Conservation (phyloP, 192 early-diverging fungal genomes). For the Linnemannia hyalina region DNA sequence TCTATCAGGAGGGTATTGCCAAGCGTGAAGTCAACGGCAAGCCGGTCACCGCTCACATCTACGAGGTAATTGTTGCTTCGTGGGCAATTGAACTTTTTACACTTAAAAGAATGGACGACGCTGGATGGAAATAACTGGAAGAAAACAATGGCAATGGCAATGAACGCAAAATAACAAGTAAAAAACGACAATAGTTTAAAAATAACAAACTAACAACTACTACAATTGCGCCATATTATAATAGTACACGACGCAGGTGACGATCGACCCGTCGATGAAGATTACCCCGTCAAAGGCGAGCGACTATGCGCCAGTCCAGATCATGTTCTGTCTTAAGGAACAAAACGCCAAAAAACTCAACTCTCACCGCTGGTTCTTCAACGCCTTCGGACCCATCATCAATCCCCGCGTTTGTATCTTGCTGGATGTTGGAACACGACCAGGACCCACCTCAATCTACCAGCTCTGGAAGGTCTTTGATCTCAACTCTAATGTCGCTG, state of each 20-base stretch:
- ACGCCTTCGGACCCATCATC: slow-evolving; percentile 74
- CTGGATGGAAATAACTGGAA: too few species aligned
- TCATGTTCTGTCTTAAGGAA: slow-evolving; percentile 85
- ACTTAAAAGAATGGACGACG: background rate
- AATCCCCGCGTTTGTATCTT: slow-evolving; percentile 78
- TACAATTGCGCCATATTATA: background rate
- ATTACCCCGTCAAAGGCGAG: slow-evolving; percentile 60
- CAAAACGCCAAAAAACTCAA: slow-evolving; percentile 86
- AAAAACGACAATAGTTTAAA: background rate
- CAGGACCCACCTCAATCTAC: slow-evolving; percentile 66
- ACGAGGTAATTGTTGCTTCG: slow-evolving; percentile 62
- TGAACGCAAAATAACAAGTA: background rate
- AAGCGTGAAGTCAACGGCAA: slow-evolving; percentile 76
- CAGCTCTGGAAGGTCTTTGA: slow-evolving; percentile 76
- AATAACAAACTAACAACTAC: background rate
- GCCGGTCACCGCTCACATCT: slow-evolving; percentile 83
- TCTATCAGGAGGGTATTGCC: slow-evolving; percentile 74
- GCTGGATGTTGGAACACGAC: slow-evolving; percentile 82
- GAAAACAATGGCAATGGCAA: too few species aligned
- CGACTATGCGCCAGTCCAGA: slow-evolving; percentile 74
- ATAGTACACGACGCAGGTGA: slow-evolving; percentile 85
- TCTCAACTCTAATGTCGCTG: slow-evolving; percentile 74
- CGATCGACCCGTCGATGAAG: slow-evolving; percentile 74
- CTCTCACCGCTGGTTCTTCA: slow-evolving; percentile 83
- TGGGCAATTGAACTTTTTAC: background rate